phyloP scores from a whole-genome alignment of 257 asterid genomes.

The Solanum neorickii region DNA sequence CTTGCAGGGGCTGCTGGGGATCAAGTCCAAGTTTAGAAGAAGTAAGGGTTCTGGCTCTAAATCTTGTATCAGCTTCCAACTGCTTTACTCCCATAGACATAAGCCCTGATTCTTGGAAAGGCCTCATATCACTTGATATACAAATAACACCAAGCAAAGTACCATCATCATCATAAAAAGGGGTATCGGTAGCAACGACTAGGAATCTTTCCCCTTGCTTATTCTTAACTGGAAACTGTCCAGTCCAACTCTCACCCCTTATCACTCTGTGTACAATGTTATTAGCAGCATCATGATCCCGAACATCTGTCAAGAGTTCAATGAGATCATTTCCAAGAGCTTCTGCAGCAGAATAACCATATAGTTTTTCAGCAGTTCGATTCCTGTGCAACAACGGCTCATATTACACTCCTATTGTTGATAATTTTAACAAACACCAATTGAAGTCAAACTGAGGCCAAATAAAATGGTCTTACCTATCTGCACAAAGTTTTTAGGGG shows the following conservation, averaged over 20 bases:
- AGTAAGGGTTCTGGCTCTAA: constrained; percentile 36
- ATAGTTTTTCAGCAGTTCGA: constrained; percentile 57
- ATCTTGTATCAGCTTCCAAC: constrained; percentile 26
- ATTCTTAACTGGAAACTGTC: constrained; percentile 60
- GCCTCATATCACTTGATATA: constrained; percentile 53
- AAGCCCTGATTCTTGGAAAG: constrained; percentile 34
- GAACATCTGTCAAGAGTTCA: constrained; percentile 40
- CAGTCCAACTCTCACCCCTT: constrained; percentile 75
- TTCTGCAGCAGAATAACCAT: constrained; percentile 64
- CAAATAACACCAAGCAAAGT: constrained; percentile 54
- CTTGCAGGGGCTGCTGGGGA: constrained; percentile 83
- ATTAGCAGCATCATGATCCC: constrained; percentile 27
- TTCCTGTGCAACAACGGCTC: constrained; percentile 49
- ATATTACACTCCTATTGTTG: neutral
- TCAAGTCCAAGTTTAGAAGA: constrained; percentile 55
- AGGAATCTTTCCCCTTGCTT: constrained; percentile 51
- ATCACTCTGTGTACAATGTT: constrained; percentile 39
- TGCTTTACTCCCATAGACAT: constrained; percentile 14
- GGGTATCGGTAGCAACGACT: constrained; percentile 52
- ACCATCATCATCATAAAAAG: constrained; percentile 76
- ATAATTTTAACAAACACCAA: neutral
- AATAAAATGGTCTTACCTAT: neutral
- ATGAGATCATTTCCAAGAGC: constrained; percentile 55
- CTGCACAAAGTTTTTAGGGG: neutral
- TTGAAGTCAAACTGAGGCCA: neutral